phyloP scores from a whole-genome alignment of 2,329 filamentous ascomycete species.

The Emergomyces africanus region DNA sequence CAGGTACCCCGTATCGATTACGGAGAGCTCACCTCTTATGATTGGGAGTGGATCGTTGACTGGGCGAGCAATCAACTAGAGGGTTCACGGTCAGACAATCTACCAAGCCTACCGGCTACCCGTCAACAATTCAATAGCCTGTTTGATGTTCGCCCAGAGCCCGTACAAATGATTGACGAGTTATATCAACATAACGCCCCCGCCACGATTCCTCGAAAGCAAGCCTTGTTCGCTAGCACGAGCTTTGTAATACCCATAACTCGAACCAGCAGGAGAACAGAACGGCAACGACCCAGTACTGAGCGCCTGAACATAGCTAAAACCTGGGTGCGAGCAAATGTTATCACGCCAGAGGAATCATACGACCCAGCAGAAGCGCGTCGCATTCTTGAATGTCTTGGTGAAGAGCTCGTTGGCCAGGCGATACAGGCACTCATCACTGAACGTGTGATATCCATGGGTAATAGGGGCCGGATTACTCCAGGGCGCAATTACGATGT shows the following conservation, averaged over 20 bases:
- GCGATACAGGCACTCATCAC: slow-evolving; percentile 30
- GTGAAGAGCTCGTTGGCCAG: slow-evolving; percentile 23
- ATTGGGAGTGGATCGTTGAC: slow-evolving; percentile 35
- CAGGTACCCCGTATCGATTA: slow-evolving; percentile 34
- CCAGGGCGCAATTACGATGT: slow-evolving; percentile 34
- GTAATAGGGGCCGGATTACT: slow-evolving; percentile 26
- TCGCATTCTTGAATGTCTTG: slow-evolving; percentile 20
- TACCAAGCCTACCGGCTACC: slow-evolving; percentile 32
- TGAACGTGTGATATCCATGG: slow-evolving; percentile 27
- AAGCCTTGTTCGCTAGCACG: slow-evolving; percentile 20
- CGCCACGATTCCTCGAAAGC: slow-evolving; percentile 23
- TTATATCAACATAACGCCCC: slow-evolving; percentile 21
- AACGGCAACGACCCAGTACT: slow-evolving; percentile 8
- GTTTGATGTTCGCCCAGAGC: slow-evolving; percentile 29
- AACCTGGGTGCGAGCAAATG: slow-evolving; percentile 37
- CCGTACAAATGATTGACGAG: slow-evolving; percentile 20
- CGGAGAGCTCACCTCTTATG: slow-evolving; percentile 29
- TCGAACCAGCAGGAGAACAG: slow-evolving; percentile 1
- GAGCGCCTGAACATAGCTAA: slow-evolving; percentile 27
- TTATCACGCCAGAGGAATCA: slow-evolving; percentile 30
- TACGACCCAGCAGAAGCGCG: slow-evolving; percentile 29
- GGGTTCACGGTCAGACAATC: slow-evolving; percentile 20
- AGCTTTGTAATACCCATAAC: slow-evolving; percentile 23
- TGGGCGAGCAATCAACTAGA: slow-evolving; percentile 35
- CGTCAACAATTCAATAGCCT: slow-evolving; percentile 28